Evolutionary conservation across 2,329 filamentous ascomycete species (phyloP), one percentile per base, ranked within the genome.

Genomic region (Cercospora zeae-maydis): DNA sequence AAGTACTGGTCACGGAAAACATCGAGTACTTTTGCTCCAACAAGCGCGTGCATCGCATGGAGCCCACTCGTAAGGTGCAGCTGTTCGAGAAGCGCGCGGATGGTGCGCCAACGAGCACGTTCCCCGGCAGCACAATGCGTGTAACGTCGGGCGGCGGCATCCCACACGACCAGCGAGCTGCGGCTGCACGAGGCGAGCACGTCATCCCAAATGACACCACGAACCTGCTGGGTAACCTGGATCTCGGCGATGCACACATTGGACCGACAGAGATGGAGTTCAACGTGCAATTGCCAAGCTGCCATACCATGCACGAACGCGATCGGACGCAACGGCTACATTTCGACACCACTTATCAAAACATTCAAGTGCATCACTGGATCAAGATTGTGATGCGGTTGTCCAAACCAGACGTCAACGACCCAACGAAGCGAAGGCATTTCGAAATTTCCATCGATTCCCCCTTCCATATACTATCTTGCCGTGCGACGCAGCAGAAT

Each of bases 371-470:
- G 59, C 92, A 91, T 74, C 93, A 97, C 75, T 96, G 92, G 92
- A 96, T 97, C 76, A 96, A 96, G 91, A 92, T 96, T 72, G 92
- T 96, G 65, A 91, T 97, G 86, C 89, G 93, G 58, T 88, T 97
- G 52, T 96, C 92, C 31, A 92, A 91, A 70, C 81, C 89, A 13
- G 93, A 96, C 70, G 84, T 88, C 39, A 86, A 88, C 10, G 90
- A 96, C 71, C 87, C 92, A 0, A 82, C 81, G 0, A 93, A 93
- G 73, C 86, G 92, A 66, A 86, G 92, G 34, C 93, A 96, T 74
- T 97, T 96, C 69, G 93, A 97, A 76, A 96, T 96, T 71, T 96
- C 92, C 69, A 97, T 97, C 70, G 93, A 97, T 77, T 96, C 92
- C 1, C 93, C 93, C 0, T 93, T 97, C 74, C 93, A 93, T 65